Conservation (phyloP, 2,329 filamentous ascomycete species). For the Fusarium anthophilum region DNA sequence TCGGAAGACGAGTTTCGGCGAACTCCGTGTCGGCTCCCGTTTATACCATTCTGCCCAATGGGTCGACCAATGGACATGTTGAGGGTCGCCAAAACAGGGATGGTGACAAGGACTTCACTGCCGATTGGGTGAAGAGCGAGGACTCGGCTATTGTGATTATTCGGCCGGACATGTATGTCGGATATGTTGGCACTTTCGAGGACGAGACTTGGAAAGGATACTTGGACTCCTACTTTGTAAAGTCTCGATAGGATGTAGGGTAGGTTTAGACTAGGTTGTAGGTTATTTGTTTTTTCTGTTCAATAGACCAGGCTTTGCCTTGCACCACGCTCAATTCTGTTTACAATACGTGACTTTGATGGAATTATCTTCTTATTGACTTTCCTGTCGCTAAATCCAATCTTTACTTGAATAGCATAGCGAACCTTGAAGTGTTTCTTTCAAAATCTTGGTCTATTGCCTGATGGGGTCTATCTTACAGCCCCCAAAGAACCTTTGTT, state of each 20-base stretch:
- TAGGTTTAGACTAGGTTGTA: not conserved
- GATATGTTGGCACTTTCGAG: slow-evolving; percentile 1
- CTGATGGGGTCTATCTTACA: accelerated
- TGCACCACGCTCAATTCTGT: accelerated
- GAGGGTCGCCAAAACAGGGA: not conserved
- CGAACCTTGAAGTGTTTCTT: accelerated
- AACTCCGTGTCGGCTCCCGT: not conserved
- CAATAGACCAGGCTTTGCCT: not conserved
- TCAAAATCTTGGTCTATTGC: accelerated
- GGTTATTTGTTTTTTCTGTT: accelerated
- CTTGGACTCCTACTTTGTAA: not conserved
- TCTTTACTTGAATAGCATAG: accelerated
- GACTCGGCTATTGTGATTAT: slow-evolving; percentile 6
- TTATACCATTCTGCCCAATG: not conserved
- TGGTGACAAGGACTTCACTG: not conserved
- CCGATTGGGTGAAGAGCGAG: not conserved
- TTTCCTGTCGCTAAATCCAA: accelerated
- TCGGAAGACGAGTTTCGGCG: not conserved
- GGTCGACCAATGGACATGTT: not conserved
- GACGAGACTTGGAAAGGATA: slow-evolving; percentile 20
- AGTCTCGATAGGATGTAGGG: not conserved
- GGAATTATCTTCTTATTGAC: accelerated
- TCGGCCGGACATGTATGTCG: slow-evolving; percentile 35
- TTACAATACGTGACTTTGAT: not conserved
- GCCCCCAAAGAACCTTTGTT: too few species aligned